Conservation (phyloP, 306 rosid genomes). For the Citrullus amarus region DNA sequence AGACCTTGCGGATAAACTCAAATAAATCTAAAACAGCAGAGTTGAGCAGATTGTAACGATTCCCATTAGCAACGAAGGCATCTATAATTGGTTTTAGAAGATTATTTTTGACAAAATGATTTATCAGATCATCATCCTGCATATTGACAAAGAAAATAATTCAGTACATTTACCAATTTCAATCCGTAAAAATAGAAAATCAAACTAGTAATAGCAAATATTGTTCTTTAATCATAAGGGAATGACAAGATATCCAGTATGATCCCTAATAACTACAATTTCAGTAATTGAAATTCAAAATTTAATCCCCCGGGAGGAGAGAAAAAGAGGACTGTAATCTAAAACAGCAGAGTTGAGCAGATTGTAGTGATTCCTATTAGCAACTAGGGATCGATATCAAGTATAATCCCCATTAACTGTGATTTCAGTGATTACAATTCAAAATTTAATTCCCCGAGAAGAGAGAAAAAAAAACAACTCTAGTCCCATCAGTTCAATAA, state of each 20-base stretch:
- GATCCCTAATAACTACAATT: not conserved
- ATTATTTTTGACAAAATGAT: slow-evolving; percentile 59
- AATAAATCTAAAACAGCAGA: slow-evolving; percentile 86
- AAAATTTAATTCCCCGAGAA: not conserved
- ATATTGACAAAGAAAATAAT: slow-evolving; percentile 20
- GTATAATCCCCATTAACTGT: not conserved
- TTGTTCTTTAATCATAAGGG: not conserved
- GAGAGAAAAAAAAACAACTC: not conserved
- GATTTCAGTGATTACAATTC: not conserved
- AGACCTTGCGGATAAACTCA: slow-evolving; percentile 76
- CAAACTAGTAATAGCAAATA: not conserved
- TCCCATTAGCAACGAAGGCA: slow-evolving; percentile 73
- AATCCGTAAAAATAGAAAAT: not conserved
- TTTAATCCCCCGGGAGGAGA: not conserved
- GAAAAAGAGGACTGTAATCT: slow-evolving; percentile 21
- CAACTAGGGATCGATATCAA: slow-evolving; percentile 42
- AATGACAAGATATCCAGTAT: not conserved
- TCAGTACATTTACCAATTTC: not conserved
- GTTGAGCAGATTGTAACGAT: slow-evolving; percentile 88
- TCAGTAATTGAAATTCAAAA: not conserved
- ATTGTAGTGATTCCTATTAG: slow-evolving; percentile 83
- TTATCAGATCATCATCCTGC: slow-evolving; percentile 89
- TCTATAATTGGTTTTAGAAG: slow-evolving; percentile 77
- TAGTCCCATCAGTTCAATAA: not conserved
- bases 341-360: slow-evolving; percentile 82